phyloP scores from a whole-genome alignment of 192 early-diverging fungal genomes.

The Chytriomyces confervae region DNA sequence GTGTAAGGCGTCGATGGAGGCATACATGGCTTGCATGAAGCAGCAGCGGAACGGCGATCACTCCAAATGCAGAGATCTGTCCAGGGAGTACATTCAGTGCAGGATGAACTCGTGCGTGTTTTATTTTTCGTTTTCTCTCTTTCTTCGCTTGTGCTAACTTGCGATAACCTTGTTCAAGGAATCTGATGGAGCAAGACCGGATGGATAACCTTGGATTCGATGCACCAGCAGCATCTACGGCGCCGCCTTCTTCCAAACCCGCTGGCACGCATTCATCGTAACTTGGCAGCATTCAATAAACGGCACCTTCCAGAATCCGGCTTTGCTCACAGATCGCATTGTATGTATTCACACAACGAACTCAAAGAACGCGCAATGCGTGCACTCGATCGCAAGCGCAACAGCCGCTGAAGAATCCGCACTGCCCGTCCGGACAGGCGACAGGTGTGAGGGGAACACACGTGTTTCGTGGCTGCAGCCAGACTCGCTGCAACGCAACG shows the following conservation, averaged over 20 bases:
- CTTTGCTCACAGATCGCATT: too few species aligned
- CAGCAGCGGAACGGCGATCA: constrained; percentile 68
- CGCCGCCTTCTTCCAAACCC: too few species aligned
- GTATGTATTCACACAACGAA: not conserved
- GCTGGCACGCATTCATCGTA: too few species aligned
- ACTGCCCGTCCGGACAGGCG: not conserved
- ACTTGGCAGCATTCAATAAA: too few species aligned
- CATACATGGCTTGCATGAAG: constrained; percentile 81
- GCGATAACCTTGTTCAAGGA: too few species aligned
- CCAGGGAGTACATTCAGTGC: constrained; percentile 84
- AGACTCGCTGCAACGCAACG: not conserved
- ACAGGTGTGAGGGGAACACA: not conserved
- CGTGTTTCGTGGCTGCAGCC: not conserved
- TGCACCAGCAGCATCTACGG: too few species aligned
- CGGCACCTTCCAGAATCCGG: too few species aligned
- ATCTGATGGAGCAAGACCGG: too few species aligned
- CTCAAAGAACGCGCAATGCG: not conserved
- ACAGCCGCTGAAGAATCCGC: not conserved
- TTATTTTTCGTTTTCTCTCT: too few species aligned
- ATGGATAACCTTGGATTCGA: too few species aligned
- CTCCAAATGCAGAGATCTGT: constrained; percentile 71
- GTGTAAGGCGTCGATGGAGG: constrained; percentile 79
- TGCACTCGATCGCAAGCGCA: not conserved
- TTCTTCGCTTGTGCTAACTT: too few species aligned
- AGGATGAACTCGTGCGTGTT: constrained; percentile 80